Base-by-base conservation (phyloP, 2,329 filamentous ascomycete genomes). In the Rhinocladiella similis region DNA sequence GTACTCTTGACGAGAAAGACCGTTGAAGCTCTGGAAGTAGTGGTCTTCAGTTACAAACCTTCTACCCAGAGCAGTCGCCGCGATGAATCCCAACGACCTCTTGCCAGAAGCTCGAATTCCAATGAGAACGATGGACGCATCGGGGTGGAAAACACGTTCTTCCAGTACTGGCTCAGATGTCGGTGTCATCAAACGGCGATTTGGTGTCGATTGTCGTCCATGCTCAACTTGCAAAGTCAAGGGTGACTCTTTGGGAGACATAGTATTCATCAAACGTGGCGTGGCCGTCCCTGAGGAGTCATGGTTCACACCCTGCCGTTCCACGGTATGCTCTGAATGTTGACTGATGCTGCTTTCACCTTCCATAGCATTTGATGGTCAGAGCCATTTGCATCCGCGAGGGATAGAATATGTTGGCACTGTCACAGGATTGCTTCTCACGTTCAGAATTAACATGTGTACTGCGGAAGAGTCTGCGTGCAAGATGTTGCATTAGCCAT, bases 81-180 rank as follows among this genome's bases (percentile, higher is more conserved):
- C 74, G 49, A 76, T 70, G 29, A 76, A 73, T 6, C 74, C 74
- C 25, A 76, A 54, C 0, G 73, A 76, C 38, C 73, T 69, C 59
- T 76, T 76, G 14, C 74, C 74, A 50, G 71, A 73, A n/a, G 73
- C 74, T 2, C 74, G 70, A 53, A 76, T 75, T 13, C 74, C 74
- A 43, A 76, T 68, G 7, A 76, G 62, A 18, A 76, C 69, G 27
- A 76, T 62, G 4, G 74, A 76, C 14, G 73, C 74, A 63, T 75
- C 68, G 1, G 68, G 65, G 18, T 67, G 65, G 54, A 75, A 72
- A 3, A 62, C 25, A 18, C 54, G 53, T 2, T 50, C 49, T 22
- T 42, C 35, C 5, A 18, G 14, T 4, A 42, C 43, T 5, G 10
- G 36, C 19, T 58, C 56, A 47, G 51, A 27, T 5, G 22, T 14